Evolutionary conservation across 2,329 filamentous ascomycete genomes (phyloP), one percentile per base, ranked within the genome.

Genomic region (Geosmithia flava): DNA sequence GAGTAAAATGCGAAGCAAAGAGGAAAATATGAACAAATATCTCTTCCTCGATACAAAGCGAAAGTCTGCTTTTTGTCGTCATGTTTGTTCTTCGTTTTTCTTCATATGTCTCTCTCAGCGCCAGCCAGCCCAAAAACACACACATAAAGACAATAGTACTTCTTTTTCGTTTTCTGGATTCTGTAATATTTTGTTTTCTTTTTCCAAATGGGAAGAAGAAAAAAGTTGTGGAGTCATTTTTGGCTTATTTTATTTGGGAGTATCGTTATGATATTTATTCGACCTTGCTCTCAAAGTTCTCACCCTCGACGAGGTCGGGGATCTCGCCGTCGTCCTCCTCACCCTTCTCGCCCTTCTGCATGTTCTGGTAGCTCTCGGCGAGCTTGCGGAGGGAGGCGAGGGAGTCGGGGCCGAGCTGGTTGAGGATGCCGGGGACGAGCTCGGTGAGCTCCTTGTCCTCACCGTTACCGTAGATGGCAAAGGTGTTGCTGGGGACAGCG

Each of bases 361-460:
- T 82, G 76, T 81, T 93, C 83, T 98, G 93, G 81, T 98, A 98
- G 80, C 86, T 94, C 81, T 98, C 93, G 61, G 93, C 93, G 55
- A 98, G 81, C 79, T 97, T 97, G 71, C 93, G 87, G 64, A 98
- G 87, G 54, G 89, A 95, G 52, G 93, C 93, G 52, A 98, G 86
- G 55, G 88, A 95, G 78, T 98, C 93, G 63, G 93, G 93, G 63
- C 93, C 93, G 55, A 98, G 88, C 78, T 98, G 93, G 85, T 97
- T 98, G 55, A 98, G 87, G 74, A 98, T 98, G 56, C 93, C 93
- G 62, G 93, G 93, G 57, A 98, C 93, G 62, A 98, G 89, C 78
- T 98, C 93, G 54, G 93, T 98, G 58, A 98, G 87, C 77, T 98
- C 93, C 82, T 98, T 98, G 75, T 98, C 93, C 76, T 98, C 93